A percentile compares a stretch with the other conserved stretches of the same genome.
phyloP scores from a whole-genome alignment of 163 green algal genomes.

The Scenedesmus sp. region DNA sequence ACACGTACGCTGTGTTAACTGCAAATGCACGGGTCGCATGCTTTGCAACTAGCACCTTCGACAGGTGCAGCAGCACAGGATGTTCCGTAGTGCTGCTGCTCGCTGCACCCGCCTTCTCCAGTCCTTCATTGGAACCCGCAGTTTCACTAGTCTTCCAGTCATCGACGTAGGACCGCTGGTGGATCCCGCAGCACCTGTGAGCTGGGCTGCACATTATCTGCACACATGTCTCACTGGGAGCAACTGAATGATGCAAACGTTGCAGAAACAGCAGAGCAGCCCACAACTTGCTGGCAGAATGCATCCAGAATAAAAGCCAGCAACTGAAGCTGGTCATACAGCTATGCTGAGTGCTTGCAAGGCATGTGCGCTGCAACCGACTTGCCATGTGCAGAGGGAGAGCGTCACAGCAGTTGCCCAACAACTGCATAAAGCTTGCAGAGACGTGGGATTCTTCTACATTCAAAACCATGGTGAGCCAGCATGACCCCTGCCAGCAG shows the following conservation, averaged over 20 bases:
- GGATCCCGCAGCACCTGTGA: neutral
- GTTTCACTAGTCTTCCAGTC: conserved; percentile 41
- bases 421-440: conserved; percentile 63
- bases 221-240: neutral
- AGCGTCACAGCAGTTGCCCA: conserved; percentile 12
- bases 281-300: neutral
- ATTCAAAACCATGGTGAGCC: conserved; percentile 60
- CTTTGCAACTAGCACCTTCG: neutral
- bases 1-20: neutral
- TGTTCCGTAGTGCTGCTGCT: conserved; percentile 6
- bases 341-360: neutral
- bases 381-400: neutral
- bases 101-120: neutral
- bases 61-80: neutral
- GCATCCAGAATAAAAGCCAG: neutral
- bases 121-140: neutral
- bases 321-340: neutral
- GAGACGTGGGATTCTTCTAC: conserved; percentile 75
- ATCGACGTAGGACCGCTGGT: conserved; percentile 51
- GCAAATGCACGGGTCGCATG: neutral
- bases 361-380: neutral
- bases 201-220: neutral
- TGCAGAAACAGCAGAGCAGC: too few relatives aligned
- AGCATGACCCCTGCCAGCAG: neutral
- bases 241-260: too few relatives aligned